A percentile compares a stretch with the other conserved stretches of the same genome.
Evolutionary conservation across 495 filamentous ascomycete genomes (phyloP).

Genomic region (Penicillium egyptiacum): DNA sequence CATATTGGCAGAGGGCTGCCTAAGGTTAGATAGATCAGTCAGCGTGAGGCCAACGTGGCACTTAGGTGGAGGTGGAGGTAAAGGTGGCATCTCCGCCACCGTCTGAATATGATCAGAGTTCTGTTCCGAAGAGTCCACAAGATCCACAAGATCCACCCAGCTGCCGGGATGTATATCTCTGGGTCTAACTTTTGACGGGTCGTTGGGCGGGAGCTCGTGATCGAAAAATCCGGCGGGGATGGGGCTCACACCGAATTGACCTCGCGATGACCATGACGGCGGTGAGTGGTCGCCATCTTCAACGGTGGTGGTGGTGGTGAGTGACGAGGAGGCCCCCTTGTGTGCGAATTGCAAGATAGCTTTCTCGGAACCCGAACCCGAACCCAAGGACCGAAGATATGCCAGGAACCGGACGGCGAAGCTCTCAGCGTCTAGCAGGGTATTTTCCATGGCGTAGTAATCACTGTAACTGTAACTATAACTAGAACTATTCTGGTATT

Average conservation of each 20-base stretch:
- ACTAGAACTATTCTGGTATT: no score
- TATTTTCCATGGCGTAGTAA: conserved; percentile 19
- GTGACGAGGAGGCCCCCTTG: conserved; percentile 2
- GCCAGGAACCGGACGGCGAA: conserved; percentile 20
- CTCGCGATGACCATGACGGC: no score
- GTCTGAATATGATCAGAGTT: no score
- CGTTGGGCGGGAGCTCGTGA: not conserved
- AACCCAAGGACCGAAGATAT: conserved; percentile 19
- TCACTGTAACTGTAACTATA: not conserved
- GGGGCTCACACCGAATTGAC: conserved; percentile 8
- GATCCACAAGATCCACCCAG: conserved; percentile 20
- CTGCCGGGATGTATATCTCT: conserved; percentile 17
- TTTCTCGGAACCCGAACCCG: not conserved
- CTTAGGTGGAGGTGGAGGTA: no score
- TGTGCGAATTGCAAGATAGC: conserved; percentile 24
- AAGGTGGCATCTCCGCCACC: no score
- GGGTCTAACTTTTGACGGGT: conserved; percentile 13
- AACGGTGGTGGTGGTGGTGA: not conserved
- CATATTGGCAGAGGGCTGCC: no score
- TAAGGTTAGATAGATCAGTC: no score
- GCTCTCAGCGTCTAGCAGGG: conserved; percentile 13
- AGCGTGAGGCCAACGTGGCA: no score
- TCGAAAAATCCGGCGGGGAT: conserved; percentile 17
- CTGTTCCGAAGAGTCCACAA: no score
- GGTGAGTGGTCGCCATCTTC: not conserved